Evolutionary conservation across 2,329 filamentous ascomycete genomes (phyloP).

Genomic region (Aspergillus felis): DNA sequence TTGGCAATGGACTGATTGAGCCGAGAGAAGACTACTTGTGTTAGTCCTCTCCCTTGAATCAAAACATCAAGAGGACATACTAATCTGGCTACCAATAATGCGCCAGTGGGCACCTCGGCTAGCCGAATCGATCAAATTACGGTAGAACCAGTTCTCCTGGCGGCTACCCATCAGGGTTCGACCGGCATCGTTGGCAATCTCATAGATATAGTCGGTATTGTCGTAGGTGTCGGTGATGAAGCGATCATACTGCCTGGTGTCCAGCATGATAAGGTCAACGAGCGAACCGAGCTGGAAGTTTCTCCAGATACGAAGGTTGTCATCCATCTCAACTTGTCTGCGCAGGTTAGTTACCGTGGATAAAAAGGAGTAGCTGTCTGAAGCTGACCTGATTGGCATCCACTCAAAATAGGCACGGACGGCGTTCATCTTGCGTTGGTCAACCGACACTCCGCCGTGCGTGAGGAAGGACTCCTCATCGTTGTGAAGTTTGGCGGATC

Average conservation of each 20-base stretch:
- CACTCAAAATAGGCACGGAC: conserved; percentile 68
- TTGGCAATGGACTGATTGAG: conserved; percentile 26
- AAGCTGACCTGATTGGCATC: conserved; percentile 51
- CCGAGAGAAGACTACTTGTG: neutral
- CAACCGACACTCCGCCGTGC: conserved; percentile 59
- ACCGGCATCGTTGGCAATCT: conserved; percentile 63
- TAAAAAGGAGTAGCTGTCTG: conserved; percentile 13
- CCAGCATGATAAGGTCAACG: conserved; percentile 65
- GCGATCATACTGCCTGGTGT: conserved; percentile 66
- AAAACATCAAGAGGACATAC: conserved; percentile 13
- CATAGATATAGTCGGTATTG: conserved; percentile 60
- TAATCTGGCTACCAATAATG: conserved; percentile 66
- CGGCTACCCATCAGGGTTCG: conserved; percentile 67
- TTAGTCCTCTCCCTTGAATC: conserved; percentile 5
- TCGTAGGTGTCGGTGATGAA: conserved; percentile 58
- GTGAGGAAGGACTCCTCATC: conserved; percentile 62
- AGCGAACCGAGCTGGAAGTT: conserved; percentile 63
- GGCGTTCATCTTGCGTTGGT: conserved; percentile 69
- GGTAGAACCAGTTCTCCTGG: conserved; percentile 74
- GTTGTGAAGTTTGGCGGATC: conserved; percentile 59
- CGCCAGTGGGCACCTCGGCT: conserved; percentile 66
- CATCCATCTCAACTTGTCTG: conserved; percentile 63
- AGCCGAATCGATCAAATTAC: conserved; percentile 54
- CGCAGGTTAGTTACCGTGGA: conserved; percentile 21
- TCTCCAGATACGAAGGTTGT: conserved; percentile 66